Base-by-base conservation (phyloP, 768 basidiomycete species). In the Boletus eberwhitei region DNA sequence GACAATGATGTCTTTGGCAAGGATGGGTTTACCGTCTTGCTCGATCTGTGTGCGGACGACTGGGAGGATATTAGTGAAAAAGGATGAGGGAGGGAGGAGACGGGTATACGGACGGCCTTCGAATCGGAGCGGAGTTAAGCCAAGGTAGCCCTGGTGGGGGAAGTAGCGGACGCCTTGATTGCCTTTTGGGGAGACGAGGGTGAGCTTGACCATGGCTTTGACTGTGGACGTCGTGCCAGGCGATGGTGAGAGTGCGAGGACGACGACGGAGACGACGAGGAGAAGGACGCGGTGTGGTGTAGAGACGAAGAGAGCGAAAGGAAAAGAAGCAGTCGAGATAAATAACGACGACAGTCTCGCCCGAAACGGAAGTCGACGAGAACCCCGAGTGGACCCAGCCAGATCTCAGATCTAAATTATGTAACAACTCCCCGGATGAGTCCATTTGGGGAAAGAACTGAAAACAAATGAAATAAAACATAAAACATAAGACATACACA, bases 101-200 rank as follows among this genome's bases (percentile, higher is more conserved):
- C 22, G 42, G 40, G 44, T 19, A n/a, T n/a, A 78, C 83, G 61
- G 53, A 85, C 86, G 71, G 70, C 91, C 91, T 74, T 90, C 87
- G 63, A 90, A 80, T 64, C 79, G 82, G 73, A 93, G 75, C 52
- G 87, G 84, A 41, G 88, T 91, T 65, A 93, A 79, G 59, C 88
- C 91, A 60, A 93, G 84, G 73, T 84, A 87, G 66, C 91, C 91
- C 51, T 74, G 72, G 77, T 83, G 75, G 47, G 91, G 90, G 71
- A 89, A 93, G 72, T 79, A 86, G 52, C 83, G 80, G 53, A 81
- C 77, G 57, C 82, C 82, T 60, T 82, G 76, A 71, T 88, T 90
- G 64, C 85, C 87, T 76, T 83, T 85, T 58, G 82, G 71, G 52
- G 86, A 86, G 75, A 79, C 69, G 64, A 92, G 80, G 62, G 78